Evolutionary conservation across 73 alveolate species (phyloP), one percentile per base, ranked within the genome.

Genomic region (Symbiodinium pilosum): DNA sequence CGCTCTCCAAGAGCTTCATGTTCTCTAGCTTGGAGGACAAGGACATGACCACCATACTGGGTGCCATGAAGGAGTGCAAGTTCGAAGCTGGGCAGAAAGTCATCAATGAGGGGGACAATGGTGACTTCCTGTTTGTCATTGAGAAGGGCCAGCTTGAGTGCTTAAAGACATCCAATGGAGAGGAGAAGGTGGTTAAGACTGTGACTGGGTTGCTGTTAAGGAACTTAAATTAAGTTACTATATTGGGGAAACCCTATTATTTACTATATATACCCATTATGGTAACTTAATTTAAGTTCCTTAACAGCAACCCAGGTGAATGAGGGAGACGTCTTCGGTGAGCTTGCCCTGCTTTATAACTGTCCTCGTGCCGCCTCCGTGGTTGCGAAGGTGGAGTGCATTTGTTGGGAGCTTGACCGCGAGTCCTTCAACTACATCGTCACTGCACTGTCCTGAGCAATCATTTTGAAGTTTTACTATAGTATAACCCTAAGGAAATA

Each of bases 281-380:
- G n/a, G n/a, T n/a, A n/a, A n/a, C n/a, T n/a, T n/a, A n/a, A n/a
- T n/a, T n/a, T n/a, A n/a, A n/a, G n/a, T n/a, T n/a, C n/a, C n/a
- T n/a, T n/a, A n/a, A n/a, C n/a, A n/a, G n/a, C n/a, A n/a, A n/a
- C n/a, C n/a, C n/a, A n/a, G n/a, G n/a, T 99, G 93, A 73, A 99
- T 84, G 99, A 99, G 38, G 99, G 99, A 41, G 99, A 99, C 69
- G 99, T 99, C 9, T 99, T 99, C 96, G 99, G 99, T 5, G 99
- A 99, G 86, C 99, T 99, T 18, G 99, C 99, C 9, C 89, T 99
- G 71, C 99, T 99, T 52, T 99, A 99, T 94, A 99, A 99, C 85
- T 99, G 99, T 42, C 99, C 99, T 36, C 99, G 99, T 73, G 99
- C 99, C 0, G 99, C 99, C 41, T 99, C 99, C 18, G 99, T 99